Evolutionary conservation across 495 filamentous ascomycete species (phyloP), one percentile per base, ranked within the genome.

Genomic region (Letharia columbiana): DNA sequence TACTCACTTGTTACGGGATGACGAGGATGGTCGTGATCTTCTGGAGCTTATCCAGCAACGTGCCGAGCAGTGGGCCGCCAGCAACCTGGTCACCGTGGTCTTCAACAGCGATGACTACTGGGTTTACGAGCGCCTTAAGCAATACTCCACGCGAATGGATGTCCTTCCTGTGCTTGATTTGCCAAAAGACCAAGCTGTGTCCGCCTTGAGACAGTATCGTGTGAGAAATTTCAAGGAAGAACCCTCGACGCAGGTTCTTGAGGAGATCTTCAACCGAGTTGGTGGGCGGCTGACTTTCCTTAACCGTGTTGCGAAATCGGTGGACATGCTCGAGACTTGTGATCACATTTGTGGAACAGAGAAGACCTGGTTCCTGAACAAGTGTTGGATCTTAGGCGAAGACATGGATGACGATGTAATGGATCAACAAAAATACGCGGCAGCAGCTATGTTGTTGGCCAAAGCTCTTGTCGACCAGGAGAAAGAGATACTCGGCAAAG

Each of bases 351-450:
- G 87, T 67, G 76, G 86, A 44, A 85, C 82, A 33, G 94, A 98
- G 75, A 94, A 91, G 76, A 91, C 86, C 2, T 98, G 94, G 94
- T 89, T 98, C 72, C 74, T 97, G 56, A 97, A 96, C 76, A 87
- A 95, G 69, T 96, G 92, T 75, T 91, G 92, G 84, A 95, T 98
- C 67, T 84, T 98, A 13, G 94, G 94, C 20, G 78, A 74, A 52
- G 90, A 91, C 68, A 97, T 97, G 92, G 94, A 98, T 70, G 94
- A 98, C 77, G 94, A 98, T 76, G 94, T 97, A 49, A 98, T 98
- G 94, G 91, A 98, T 72, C 88, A 97, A 76, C 94, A 98, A 70
- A 98, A 98, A 73, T 94, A 89, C 77, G 88, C 93, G 41, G 90
- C 91, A 17, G 91, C 93, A 11, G 92, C 94, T 20, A 94, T 98